These are phyloP conservation scores for Rhododendron ferrugineum DNA, from an alignment of 148 eudicot species.

Conservation along the genomic window DNA sequence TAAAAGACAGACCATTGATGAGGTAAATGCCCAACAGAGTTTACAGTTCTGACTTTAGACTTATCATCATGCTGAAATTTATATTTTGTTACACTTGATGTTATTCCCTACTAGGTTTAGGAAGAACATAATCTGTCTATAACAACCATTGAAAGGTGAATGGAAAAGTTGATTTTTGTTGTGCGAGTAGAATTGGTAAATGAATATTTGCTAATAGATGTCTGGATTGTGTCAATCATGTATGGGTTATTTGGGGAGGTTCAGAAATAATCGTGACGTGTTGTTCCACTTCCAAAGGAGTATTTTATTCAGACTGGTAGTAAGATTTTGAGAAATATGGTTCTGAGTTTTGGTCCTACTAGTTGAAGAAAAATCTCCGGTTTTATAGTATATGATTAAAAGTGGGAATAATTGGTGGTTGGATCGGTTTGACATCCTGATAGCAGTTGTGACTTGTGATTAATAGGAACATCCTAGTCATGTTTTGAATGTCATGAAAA, in stretches of 20 bases:
- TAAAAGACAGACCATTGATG: constrained; percentile 77
- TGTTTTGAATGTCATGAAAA: neutral
- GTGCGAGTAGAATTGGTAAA: neutral
- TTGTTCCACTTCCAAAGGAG: neutral
- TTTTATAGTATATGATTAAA: neutral
- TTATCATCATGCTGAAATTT: neutral
- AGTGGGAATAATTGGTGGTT: neutral
- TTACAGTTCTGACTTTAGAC: neutral
- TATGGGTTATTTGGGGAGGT: neutral
- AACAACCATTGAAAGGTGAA: neutral
- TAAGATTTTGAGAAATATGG: neutral
- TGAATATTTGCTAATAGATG: neutral
- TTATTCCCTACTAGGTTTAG: neutral
- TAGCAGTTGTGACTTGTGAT: neutral
- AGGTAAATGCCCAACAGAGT: constrained; percentile 38
- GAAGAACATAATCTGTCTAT: neutral
- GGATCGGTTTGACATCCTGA: neutral
- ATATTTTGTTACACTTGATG: constrained; percentile 2
- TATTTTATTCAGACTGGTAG: neutral
- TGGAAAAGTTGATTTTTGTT: neutral
- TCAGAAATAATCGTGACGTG: neutral
- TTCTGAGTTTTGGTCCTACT: neutral
- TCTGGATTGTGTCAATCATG: neutral
- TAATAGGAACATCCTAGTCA: neutral
- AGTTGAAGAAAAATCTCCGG: neutral